These are phyloP conservation scores for Gymnopus androsaceus DNA, from an alignment of 1,284 basidiomycete species.

Conservation along the genomic window DNA sequence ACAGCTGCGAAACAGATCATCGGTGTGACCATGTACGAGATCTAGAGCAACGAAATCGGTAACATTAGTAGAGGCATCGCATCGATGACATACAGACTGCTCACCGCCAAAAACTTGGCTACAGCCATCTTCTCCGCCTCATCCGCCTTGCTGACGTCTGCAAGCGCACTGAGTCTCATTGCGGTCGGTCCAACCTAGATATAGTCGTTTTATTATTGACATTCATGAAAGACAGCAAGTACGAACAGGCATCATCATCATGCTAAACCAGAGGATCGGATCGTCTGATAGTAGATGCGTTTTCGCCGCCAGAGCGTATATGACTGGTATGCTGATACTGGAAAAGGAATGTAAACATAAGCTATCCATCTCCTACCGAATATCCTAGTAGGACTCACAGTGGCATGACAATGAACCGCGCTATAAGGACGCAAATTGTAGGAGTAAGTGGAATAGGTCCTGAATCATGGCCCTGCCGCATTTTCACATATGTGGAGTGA, in stretches of 20 bases:
- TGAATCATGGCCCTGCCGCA: constrained; percentile 8
- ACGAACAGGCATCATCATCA: constrained; percentile 27
- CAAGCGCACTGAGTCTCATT: constrained; percentile 16
- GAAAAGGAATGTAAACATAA: background rate
- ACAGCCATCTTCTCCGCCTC: constrained; percentile 20
- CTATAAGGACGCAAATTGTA: constrained; percentile 13
- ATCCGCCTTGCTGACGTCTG: constrained; percentile 15
- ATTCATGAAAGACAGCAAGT: too few species aligned
- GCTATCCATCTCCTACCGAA: background rate
- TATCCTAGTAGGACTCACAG: background rate
- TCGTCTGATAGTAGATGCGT: constrained; percentile 17
- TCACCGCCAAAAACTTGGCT: constrained; percentile 20
- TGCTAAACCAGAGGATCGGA: constrained; percentile 22
- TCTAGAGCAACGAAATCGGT: background rate
- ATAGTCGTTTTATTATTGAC: too few species aligned
- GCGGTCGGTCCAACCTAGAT: constrained; percentile 18
- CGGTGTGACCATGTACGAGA: constrained; percentile 19
- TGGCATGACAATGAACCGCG: constrained; percentile 19
- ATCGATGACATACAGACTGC: background rate
- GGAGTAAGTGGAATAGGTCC: constrained; percentile 6
- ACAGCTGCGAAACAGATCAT: constrained; percentile 18
- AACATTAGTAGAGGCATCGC: background rate
- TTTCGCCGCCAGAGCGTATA: constrained; percentile 20
- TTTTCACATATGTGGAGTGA: background rate
- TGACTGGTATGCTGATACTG: constrained; percentile 16